Conservation (phyloP, 345 rosid species). For the Angophora floribunda region DNA sequence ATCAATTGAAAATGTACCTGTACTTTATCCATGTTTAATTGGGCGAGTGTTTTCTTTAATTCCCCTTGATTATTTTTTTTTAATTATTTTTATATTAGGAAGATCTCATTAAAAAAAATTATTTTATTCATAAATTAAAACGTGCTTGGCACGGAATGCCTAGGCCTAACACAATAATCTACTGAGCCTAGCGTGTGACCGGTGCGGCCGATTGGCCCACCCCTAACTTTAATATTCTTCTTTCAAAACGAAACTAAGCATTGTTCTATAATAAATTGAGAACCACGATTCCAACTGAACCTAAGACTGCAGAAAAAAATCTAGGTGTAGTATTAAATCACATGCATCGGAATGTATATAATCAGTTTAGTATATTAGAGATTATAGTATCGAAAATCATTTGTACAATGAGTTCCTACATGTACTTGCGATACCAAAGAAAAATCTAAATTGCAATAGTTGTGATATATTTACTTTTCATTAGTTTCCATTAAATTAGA, state of each 20-base stretch:
- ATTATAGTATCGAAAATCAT: fast-evolving
- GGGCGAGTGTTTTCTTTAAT: neutral
- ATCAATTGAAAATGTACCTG: neutral
- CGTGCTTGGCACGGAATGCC: fast-evolving
- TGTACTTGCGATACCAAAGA: no score
- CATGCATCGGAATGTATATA: neutral
- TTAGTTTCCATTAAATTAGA: no score
- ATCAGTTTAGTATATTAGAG: no score
- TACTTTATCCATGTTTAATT: neutral
- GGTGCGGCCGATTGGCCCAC: fast-evolving
- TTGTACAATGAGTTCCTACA: no score
- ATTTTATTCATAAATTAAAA: no score
- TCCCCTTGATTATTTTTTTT: neutral
- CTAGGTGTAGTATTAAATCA: neutral
- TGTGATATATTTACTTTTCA: no score
- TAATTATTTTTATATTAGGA: no score
- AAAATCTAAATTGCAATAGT: no score
- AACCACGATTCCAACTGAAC: neutral
- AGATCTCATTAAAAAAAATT: no score
- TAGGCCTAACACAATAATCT: fast-evolving
- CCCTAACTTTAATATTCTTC: neutral
- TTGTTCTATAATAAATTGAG: no score
- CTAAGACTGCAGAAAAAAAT: no score
- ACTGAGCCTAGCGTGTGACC: neutral
- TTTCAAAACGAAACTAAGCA: no score